These are phyloP conservation scores for Vitis hybrid DNA, from an alignment of 177 flowering plant genomes.

Conservation along the genomic window DNA sequence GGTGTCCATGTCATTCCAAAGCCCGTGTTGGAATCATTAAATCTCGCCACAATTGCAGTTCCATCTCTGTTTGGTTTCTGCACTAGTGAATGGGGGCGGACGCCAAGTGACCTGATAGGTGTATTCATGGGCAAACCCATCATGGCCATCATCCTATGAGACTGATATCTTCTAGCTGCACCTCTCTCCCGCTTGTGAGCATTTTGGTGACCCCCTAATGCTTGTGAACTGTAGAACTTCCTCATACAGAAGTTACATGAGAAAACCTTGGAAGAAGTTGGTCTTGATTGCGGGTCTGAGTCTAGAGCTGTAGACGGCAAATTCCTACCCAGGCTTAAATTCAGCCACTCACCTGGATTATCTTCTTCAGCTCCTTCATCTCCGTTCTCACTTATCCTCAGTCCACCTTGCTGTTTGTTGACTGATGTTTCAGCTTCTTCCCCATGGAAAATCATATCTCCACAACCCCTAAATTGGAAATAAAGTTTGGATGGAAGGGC, in stretches of 20 bases:
- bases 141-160: slow-evolving; percentile 44
- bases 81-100: slow-evolving; percentile 44
- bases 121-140: slow-evolving; percentile 31
- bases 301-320: slow-evolving; percentile 19
- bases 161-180: slow-evolving; percentile 50
- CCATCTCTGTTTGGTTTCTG: slow-evolving; percentile 42
- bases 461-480: background rate
- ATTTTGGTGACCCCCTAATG: slow-evolving; percentile 80
- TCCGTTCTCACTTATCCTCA: background rate
- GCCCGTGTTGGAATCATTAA: slow-evolving; percentile 22
- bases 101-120: slow-evolving; percentile 40
- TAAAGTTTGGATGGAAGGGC: slow-evolving; percentile 8
- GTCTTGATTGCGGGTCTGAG: slow-evolving; percentile 24
- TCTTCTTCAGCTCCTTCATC: slow-evolving; percentile 19
- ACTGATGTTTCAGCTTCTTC: slow-evolving; percentile 15
- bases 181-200: slow-evolving; percentile 79
- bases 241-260: slow-evolving; percentile 82
- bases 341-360: slow-evolving; percentile 48
- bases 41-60: slow-evolving; percentile 26
- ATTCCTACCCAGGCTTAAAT: slow-evolving; percentile 48
- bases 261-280: slow-evolving; percentile 43
- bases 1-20: slow-evolving; percentile 25
- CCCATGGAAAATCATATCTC: slow-evolving; percentile 27
- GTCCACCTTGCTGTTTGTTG: slow-evolving; percentile 4
- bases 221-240: slow-evolving; percentile 75